Conservation (phyloP, 257 asterid species). For the Mentha longifolia region DNA sequence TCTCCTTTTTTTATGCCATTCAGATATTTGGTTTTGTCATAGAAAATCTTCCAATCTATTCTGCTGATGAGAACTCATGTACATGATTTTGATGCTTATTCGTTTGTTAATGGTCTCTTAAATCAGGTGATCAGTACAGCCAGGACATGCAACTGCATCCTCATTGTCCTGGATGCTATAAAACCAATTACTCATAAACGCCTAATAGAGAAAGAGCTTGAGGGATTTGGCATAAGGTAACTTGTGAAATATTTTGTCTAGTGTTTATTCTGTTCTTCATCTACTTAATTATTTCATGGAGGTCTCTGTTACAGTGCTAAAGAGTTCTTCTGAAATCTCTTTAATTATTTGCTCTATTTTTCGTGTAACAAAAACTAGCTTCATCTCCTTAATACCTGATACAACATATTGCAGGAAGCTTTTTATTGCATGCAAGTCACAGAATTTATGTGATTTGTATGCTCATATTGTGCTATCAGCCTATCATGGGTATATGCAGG, state of each 20-base stretch:
- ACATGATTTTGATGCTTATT: constrained; percentile 22
- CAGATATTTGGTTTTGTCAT: constrained; percentile 7
- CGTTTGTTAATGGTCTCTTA: constrained; percentile 24
- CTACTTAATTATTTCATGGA: constrained; percentile 1
- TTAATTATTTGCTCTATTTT: neutral
- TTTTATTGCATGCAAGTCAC: constrained; percentile 1
- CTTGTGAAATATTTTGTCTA: constrained; percentile 6
- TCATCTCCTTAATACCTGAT: constrained; percentile 11
- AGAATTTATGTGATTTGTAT: neutral
- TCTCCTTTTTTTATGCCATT: constrained; percentile 4
- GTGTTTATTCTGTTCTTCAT: neutral
- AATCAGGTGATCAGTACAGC: constrained; percentile 96
- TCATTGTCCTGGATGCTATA: constrained; percentile 97
- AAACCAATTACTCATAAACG: constrained; percentile 98
- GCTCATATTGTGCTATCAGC: neutral
- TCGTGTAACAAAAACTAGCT: neutral
- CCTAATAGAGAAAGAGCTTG: constrained; percentile 95
- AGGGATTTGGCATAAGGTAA: constrained; percentile 99
- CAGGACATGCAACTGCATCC: constrained; percentile 92
- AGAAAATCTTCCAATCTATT: neutral
- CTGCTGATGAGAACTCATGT: neutral
- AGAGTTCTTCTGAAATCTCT: constrained; percentile 1
- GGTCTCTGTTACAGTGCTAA: neutral
- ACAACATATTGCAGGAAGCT: neutral
- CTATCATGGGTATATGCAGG: neutral